Evolutionary conservation across 2,329 filamentous ascomycete species (phyloP).

Genomic region (Cladosporium halotolerans): DNA sequence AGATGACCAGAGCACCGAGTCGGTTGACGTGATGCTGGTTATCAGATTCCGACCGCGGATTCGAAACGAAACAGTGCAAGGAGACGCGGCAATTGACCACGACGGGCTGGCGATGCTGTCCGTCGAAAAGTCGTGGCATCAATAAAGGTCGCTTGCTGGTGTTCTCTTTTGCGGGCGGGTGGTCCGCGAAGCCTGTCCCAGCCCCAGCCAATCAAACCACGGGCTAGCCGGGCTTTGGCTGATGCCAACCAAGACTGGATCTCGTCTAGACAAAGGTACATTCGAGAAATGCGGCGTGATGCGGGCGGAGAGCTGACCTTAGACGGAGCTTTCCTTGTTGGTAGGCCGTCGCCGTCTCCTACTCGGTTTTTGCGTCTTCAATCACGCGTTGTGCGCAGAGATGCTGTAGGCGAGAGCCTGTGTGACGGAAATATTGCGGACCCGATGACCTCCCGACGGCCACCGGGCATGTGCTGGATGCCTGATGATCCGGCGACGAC

Average conservation of each 20-base stretch:
- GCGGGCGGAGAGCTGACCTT: no score
- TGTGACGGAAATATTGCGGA: slow-evolving; percentile 8
- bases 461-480: no score
- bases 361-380: no score
- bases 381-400: no score
- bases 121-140: slow-evolving; percentile 9
- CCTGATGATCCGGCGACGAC: slow-evolving; percentile 2
- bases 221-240: neutral
- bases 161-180: slow-evolving; percentile 7
- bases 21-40: slow-evolving; percentile 1
- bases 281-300: neutral
- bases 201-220: slow-evolving; percentile 4
- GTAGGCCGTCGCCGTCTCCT: no score
- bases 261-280: slow-evolving; percentile 1
- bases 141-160: slow-evolving; percentile 10
- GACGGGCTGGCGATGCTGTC: slow-evolving; percentile 3
- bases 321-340: no score
- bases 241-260: neutral
- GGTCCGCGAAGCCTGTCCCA: neutral
- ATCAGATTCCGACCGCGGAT: neutral
- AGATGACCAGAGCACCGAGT: slow-evolving; percentile 4
- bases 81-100: slow-evolving; percentile 6
- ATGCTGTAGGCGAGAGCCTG: neutral
- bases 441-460: no score
- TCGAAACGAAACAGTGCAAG: slow-evolving; percentile 6